Percentiles rank a stretch among this genome's conserved stretches.
These are phyloP conservation scores for Annulohypoxylon moriforme DNA, from an alignment of 495 filamentous ascomycete genomes.

Conservation along the genomic window DNA sequence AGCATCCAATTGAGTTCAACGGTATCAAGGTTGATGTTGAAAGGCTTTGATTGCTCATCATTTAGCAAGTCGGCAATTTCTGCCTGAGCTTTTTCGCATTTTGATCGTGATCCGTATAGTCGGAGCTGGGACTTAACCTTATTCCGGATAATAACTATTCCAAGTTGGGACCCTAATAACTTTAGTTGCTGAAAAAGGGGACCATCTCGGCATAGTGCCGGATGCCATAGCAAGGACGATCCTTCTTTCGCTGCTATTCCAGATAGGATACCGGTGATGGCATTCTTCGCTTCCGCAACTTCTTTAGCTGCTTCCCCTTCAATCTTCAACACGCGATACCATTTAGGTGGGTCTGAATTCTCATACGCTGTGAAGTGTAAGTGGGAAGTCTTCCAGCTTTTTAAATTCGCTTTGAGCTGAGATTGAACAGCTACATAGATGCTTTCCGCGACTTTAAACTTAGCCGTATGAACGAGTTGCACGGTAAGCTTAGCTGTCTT, in stretches of 20 bases:
- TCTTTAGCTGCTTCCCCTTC: constrained; percentile 53
- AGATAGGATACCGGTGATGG: constrained; percentile 47
- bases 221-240: constrained; percentile 45
- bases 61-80: constrained; percentile 31
- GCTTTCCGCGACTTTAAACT: constrained; percentile 47
- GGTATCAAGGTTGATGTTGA: constrained; percentile 42
- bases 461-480: constrained; percentile 48
- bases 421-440: constrained; percentile 56
- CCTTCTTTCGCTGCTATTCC: constrained; percentile 36
- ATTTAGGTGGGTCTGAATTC: constrained; percentile 26
- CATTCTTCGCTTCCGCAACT: constrained; percentile 52
- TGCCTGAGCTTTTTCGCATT: constrained; percentile 18
- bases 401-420: constrained; percentile 32
- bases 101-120: constrained; percentile 43
- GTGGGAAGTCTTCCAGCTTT: constrained; percentile 40
- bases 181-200: constrained; percentile 30
- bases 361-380: constrained; percentile 47
- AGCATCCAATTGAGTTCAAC: constrained; percentile 51
- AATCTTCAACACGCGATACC: constrained; percentile 51
- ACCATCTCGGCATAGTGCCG: constrained; percentile 36
- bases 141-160: constrained; percentile 51
- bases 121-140: constrained; percentile 43
- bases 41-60: constrained; percentile 40
- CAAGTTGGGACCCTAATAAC: constrained; percentile 23
- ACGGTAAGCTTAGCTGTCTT: constrained; percentile 47